phyloP scores from a whole-genome alignment of 345 rosid species.

The Eucalyptus melliodora region DNA sequence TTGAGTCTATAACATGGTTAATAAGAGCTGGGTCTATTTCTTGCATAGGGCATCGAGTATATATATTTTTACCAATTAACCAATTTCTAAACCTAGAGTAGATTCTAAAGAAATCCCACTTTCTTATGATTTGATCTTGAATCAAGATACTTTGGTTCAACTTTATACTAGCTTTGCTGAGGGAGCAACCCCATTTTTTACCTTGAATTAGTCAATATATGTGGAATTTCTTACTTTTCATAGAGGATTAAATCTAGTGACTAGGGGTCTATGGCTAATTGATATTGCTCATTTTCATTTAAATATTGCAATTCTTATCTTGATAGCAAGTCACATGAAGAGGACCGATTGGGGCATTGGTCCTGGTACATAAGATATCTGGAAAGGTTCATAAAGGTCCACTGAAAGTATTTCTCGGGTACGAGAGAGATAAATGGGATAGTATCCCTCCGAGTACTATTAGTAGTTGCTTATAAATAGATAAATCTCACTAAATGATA shows the following conservation, averaged over 20 bases:
- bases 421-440: not conserved
- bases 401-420: not conserved
- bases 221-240: not conserved
- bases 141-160: not conserved
- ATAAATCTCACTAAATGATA: not conserved
- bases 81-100: not conserved
- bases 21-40: not conserved
- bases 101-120: not conserved
- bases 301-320: not conserved
- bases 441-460: not conserved
- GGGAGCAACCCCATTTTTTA: not conserved
- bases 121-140: not conserved
- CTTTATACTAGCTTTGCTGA: not conserved
- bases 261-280: rapidly evolving
- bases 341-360: not conserved
- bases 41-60: not conserved
- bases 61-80: not conserved
- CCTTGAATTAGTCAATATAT: not conserved
- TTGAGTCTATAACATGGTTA: not conserved
- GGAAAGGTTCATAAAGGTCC: not conserved
- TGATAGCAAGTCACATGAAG: not conserved
- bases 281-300: not conserved
- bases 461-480: not conserved
- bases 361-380: not conserved
- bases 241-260: not conserved